phyloP scores from a whole-genome alignment of 2,329 filamentous ascomycete genomes.

The Geosmithia flava region DNA sequence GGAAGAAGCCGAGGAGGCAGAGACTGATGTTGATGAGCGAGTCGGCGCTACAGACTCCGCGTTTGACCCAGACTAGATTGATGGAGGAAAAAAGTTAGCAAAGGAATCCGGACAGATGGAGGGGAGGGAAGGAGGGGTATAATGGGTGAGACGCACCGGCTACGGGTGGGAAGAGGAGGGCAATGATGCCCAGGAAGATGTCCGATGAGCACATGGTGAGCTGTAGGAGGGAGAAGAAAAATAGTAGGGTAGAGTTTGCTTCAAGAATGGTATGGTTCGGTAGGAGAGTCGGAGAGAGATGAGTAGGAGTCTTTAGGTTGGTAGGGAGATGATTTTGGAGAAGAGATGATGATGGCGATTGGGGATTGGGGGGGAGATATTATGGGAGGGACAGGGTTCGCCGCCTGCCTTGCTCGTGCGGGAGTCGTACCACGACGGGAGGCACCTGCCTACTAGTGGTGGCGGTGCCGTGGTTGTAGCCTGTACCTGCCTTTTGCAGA shows the following conservation, averaged over 20 bases:
- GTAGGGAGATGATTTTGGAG: not conserved
- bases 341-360: not conserved
- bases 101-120: not conserved
- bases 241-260: too few species aligned
- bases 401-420: not conserved
- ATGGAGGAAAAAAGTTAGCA: constrained; percentile 9
- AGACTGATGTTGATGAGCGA: constrained; percentile 92
- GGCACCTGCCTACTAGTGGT: not conserved
- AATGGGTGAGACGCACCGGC: constrained; percentile 42
- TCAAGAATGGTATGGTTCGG: too few species aligned
- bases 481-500: not conserved
- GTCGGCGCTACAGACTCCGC: constrained; percentile 84
- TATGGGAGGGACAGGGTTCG: not conserved
- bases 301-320: not conserved
- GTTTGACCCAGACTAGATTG: constrained; percentile 99
- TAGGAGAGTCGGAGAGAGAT: not conserved
- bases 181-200: constrained; percentile 50
- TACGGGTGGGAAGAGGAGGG: constrained; percentile 53
- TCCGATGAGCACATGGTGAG: constrained; percentile 44
- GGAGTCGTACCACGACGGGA: not conserved
- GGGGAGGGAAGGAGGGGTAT: not conserved
- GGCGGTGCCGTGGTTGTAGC: not conserved
- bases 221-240: not conserved
- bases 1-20: constrained; percentile 65
- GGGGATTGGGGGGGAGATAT: not conserved